These are phyloP conservation scores for Hemisphaericaspora subhashii DNA, from an alignment of 1,139 yeast species.

Conservation along the genomic window DNA sequence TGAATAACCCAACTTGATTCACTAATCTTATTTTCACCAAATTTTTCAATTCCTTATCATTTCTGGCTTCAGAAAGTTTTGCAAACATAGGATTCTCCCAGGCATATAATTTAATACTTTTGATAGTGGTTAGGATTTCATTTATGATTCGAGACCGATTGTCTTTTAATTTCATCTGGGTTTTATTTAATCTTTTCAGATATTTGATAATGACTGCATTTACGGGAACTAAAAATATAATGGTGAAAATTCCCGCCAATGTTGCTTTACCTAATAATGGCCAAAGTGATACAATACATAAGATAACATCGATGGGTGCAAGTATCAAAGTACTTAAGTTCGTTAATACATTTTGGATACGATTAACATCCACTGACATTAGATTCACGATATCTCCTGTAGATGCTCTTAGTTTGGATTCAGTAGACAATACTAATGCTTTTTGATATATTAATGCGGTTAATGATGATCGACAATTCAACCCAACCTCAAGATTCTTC, in stretches of 20 bases:
- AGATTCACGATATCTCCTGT: constrained; percentile 37
- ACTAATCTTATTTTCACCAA: constrained; percentile 25
- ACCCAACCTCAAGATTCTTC: constrained; percentile 50
- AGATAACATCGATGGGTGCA: constrained; percentile 26
- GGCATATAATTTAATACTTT: constrained; percentile 34
- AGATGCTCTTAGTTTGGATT: constrained; percentile 26
- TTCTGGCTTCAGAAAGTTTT: constrained; percentile 29
- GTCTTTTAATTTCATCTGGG: constrained; percentile 65
- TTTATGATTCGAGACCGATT: constrained; percentile 32
- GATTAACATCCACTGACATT: constrained; percentile 33
- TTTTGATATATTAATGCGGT: constrained; percentile 45
- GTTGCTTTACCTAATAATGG: constrained; percentile 32
- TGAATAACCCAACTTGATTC: constrained; percentile 25
- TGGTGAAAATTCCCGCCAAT: constrained; percentile 29
- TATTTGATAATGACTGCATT: constrained; percentile 41
- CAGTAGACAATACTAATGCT: constrained; percentile 30
- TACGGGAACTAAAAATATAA: constrained; percentile 29
- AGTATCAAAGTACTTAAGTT: constrained; percentile 25
- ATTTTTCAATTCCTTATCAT: constrained; percentile 28
- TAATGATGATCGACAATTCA: constrained; percentile 54
- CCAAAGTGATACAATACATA: constrained; percentile 25
- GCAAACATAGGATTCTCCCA: constrained; percentile 37
- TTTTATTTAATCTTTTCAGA: constrained; percentile 49
- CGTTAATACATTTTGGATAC: constrained; percentile 22
- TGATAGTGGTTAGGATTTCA: constrained; percentile 34